Evolutionary conservation across 2,329 filamentous ascomycete genomes (phyloP).

Genomic region (Biscogniauxia marginata): DNA sequence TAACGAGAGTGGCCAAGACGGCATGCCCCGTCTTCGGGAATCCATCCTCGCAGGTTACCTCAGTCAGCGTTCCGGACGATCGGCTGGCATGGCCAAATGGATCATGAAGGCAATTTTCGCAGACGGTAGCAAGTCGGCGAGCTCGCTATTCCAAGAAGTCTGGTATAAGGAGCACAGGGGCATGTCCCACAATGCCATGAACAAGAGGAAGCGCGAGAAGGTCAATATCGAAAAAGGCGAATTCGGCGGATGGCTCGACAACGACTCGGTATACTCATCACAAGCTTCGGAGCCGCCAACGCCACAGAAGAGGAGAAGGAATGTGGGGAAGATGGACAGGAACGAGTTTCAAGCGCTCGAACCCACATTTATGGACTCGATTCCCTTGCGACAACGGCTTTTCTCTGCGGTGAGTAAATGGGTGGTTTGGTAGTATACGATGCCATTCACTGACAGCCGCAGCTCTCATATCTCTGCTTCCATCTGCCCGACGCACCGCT

Average conservation of each 20-base stretch:
- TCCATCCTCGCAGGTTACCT: conserved; percentile 64
- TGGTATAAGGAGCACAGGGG: conserved; percentile 64
- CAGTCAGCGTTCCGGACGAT: conserved; percentile 43
- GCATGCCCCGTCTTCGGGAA: conserved; percentile 41
- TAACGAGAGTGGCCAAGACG: conserved; percentile 29
- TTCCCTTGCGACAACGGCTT: conserved; percentile 61
- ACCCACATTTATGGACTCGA: conserved; percentile 49
- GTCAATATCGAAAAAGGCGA: conserved; percentile 60
- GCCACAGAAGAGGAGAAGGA: conserved; percentile 38
- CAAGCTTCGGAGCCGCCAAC: conserved; percentile 47
- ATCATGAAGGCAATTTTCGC: conserved; percentile 68
- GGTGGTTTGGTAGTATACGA: background rate
- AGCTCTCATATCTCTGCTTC: conserved; percentile 45
- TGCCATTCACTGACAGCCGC: conserved; percentile 17
- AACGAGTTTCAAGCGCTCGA: conserved; percentile 41
- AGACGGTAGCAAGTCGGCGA: conserved; percentile 54
- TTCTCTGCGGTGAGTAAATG: conserved; percentile 50
- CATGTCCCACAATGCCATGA: conserved; percentile 39
- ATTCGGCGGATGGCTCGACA: conserved; percentile 60
- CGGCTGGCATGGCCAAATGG: conserved; percentile 44
- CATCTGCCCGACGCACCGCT: conserved; percentile 44
- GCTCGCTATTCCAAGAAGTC: conserved; percentile 61
- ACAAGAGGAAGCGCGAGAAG: conserved; percentile 49
- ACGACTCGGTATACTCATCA: conserved; percentile 48
- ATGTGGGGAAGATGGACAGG: conserved; percentile 20